These are phyloP conservation scores for Sporodiniella umbellata DNA, from an alignment of 371 early-diverging fungal genomes.

Conservation along the genomic window DNA sequence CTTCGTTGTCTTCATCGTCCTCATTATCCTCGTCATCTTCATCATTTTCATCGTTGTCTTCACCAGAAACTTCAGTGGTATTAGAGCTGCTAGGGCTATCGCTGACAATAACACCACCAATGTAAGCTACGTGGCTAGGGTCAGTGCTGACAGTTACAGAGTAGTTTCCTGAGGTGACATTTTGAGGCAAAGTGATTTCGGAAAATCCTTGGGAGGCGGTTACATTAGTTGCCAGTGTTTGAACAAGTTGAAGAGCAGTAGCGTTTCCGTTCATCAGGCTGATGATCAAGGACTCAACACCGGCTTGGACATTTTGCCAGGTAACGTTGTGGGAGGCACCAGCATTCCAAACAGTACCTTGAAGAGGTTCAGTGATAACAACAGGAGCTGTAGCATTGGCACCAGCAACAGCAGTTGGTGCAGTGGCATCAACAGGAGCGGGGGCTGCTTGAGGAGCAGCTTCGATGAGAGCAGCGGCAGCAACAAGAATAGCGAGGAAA, in stretches of 20 bases:
- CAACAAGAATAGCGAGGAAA: conserved; percentile 9
- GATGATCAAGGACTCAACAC: conserved; percentile 25
- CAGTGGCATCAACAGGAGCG: conserved; percentile 1
- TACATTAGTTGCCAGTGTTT: conserved; percentile 28
- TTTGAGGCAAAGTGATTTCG: conserved; percentile 33
- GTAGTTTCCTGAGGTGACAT: conserved; percentile 38
- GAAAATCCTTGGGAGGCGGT: conserved; percentile 33
- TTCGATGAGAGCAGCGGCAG: conserved; percentile 20
- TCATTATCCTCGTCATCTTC: not conserved
- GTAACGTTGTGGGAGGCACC: conserved; percentile 35
- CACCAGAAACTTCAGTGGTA: conserved; percentile 12
- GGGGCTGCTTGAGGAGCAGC: conserved; percentile 16
- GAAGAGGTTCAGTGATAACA: conserved; percentile 33
- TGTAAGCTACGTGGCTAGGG: conserved; percentile 35
- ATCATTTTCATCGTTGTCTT: conserved; percentile 9
- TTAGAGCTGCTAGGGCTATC: conserved; percentile 5
- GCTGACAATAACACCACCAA: conserved; percentile 30
- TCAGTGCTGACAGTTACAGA: conserved; percentile 35
- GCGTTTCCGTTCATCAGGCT: conserved; percentile 46
- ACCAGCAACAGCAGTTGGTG: conserved; percentile 3
- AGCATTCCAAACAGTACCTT: conserved; percentile 36
- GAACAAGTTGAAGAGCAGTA: conserved; percentile 34
- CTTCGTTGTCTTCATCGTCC: conserved; percentile 5
- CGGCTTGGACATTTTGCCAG: conserved; percentile 38
- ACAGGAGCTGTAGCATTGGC: conserved; percentile 23